These are phyloP conservation scores for Vitis cinerea DNA, from an alignment of 164 flowering plant species.

Conservation along the genomic window DNA sequence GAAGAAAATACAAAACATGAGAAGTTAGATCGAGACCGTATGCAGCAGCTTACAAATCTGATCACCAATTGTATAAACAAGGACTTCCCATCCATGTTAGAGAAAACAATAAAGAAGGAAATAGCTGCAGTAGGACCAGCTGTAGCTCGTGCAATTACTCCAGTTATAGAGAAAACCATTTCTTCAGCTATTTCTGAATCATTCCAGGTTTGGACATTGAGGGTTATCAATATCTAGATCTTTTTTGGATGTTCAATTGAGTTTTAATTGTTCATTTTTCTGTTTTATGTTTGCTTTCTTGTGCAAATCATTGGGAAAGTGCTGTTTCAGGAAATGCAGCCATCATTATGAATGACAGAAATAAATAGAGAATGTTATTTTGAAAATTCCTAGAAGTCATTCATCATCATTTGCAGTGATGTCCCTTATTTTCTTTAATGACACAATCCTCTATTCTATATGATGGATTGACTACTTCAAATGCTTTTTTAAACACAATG, in stretches of 20 bases:
- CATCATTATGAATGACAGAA: background rate
- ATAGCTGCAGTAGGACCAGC: slow-evolving; percentile 61
- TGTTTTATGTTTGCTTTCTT: background rate
- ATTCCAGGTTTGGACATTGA: slow-evolving; percentile 60
- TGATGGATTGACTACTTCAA: no score
- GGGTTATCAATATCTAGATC: background rate
- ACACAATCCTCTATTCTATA: no score
- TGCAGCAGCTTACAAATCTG: slow-evolving; percentile 56
- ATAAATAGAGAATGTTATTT: background rate
- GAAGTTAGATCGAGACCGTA: slow-evolving; percentile 55
- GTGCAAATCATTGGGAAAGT: background rate
- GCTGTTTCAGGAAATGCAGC: background rate
- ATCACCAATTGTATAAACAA: slow-evolving; percentile 54
- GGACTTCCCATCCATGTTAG: slow-evolving; percentile 65
- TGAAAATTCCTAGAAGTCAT: background rate
- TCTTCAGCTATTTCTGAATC: slow-evolving; percentile 64
- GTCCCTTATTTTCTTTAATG: background rate
- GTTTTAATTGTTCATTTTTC: background rate
- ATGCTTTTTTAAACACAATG: background rate
- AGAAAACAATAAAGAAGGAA: slow-evolving; percentile 74
- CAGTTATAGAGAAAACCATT: slow-evolving; percentile 60
- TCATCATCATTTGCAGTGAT: background rate
- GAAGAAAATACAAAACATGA: slow-evolving; percentile 74
- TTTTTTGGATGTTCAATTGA: background rate
- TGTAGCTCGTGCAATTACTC: slow-evolving; percentile 59